A percentile compares a stretch with the other conserved stretches of the same genome.
Conservation (phyloP, 2,329 filamentous ascomycete species). For the Tolypocladium album region DNA sequence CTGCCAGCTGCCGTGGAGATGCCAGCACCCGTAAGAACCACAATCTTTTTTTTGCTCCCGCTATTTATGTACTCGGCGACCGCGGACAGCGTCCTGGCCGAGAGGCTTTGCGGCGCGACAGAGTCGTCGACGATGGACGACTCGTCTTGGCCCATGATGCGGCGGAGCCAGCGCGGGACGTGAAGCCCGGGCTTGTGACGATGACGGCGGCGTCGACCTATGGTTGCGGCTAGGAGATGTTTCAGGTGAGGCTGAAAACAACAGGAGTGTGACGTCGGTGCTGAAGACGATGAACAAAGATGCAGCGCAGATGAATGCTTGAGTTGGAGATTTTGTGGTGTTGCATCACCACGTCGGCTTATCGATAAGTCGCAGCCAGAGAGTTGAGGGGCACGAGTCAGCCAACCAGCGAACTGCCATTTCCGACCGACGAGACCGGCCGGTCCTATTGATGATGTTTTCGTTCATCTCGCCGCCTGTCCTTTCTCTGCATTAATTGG, state of each 20-base stretch:
- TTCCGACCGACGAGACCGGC: background rate
- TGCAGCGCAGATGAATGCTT: background rate
- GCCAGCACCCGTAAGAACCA: constrained; percentile 85
- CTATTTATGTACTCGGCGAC: constrained; percentile 73
- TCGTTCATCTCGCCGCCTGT: no score
- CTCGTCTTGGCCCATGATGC: constrained; percentile 78
- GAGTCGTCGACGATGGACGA: constrained; percentile 55
- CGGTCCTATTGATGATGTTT: background rate
- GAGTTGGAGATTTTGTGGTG: background rate
- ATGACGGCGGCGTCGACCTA: background rate
- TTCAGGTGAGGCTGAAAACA: background rate
- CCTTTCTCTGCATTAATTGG: background rate
- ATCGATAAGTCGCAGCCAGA: background rate
- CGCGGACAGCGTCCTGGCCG: constrained; percentile 57
- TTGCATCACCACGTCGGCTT: background rate
- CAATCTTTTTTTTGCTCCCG: constrained; percentile 57
- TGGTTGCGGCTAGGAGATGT: background rate
- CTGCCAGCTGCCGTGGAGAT: constrained; percentile 67
- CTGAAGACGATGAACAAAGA: background rate
- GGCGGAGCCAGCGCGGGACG: constrained; percentile 9
- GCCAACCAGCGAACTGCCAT: background rate
- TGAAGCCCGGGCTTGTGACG: background rate
- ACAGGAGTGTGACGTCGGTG: background rate
- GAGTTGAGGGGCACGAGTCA: background rate
- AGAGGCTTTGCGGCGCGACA: constrained; percentile 53